These are phyloP conservation scores for Xylaria grammica DNA, from an alignment of 495 filamentous ascomycete genomes.

Conservation along the genomic window DNA sequence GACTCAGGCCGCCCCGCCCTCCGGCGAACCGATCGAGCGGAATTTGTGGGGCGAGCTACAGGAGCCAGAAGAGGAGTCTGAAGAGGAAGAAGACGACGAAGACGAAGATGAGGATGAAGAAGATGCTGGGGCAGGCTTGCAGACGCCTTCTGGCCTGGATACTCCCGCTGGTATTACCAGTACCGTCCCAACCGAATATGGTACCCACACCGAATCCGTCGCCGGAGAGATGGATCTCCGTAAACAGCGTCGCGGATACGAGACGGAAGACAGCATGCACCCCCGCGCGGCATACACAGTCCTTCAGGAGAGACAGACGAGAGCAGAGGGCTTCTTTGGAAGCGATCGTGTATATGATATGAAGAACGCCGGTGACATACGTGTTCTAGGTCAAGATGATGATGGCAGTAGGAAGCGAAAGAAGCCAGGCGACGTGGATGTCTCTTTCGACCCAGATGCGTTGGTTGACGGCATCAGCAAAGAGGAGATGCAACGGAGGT, in stretches of 20 bases:
- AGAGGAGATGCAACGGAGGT: conserved; percentile 62
- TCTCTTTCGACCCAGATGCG: conserved; percentile 83
- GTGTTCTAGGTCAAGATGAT: conserved; percentile 81
- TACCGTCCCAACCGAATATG: conserved; percentile 77
- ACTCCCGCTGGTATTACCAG: conserved; percentile 83
- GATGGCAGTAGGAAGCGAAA: conserved; percentile 80
- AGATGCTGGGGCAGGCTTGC: conserved; percentile 66
- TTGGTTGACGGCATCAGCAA: conserved; percentile 76
- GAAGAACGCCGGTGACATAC: conserved; percentile 44
- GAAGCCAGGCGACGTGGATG: conserved; percentile 93
- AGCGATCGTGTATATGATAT: conserved; percentile 93
- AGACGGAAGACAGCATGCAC: conserved; percentile 80
- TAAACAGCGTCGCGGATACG: conserved; percentile 82
- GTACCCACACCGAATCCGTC: conserved; percentile 68
- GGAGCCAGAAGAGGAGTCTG: conserved; percentile 81
- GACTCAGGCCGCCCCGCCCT: conserved; percentile 57
- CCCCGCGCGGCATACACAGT: conserved; percentile 85
- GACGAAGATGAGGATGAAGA: conserved; percentile 78
- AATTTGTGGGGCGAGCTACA: conserved; percentile 95
- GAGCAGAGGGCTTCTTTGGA: conserved; percentile 92
- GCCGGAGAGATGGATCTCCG: conserved; percentile 90
- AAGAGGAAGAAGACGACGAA: conserved; percentile 70
- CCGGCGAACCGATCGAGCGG: conserved; percentile 83
- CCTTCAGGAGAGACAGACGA: conserved; percentile 82
- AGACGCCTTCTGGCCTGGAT: conserved; percentile 78